Conservation (phyloP, 768 basidiomycete species). For the Leccinum obscurum region DNA sequence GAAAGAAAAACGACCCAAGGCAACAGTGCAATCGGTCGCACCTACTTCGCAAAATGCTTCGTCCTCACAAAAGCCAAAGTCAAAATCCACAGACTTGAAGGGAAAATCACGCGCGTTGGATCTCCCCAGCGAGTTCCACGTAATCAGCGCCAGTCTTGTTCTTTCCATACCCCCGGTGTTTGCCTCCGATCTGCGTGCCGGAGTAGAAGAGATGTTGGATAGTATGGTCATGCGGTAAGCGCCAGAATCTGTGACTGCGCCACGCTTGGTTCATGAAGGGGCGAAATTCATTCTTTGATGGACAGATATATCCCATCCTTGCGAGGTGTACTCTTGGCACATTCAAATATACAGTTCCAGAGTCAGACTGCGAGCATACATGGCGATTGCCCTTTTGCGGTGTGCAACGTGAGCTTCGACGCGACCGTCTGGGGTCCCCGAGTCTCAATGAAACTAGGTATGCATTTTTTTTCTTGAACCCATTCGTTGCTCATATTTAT, state of each 20-base stretch:
- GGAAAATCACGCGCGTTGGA: slow-evolving; percentile 38
- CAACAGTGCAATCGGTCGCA: not conserved
- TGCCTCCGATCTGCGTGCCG: slow-evolving; percentile 65
- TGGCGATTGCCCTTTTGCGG: slow-evolving; percentile 82
- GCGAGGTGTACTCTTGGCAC: slow-evolving; percentile 82
- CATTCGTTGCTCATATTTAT: not conserved
- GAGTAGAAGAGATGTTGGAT: slow-evolving; percentile 88
- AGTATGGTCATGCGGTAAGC: slow-evolving; percentile 93
- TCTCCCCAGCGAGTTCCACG: slow-evolving; percentile 51
- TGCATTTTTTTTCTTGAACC: slow-evolving; percentile 24
- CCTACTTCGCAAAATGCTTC: slow-evolving; percentile 10
- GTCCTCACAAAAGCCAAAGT: slow-evolving; percentile 17
- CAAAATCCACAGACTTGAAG: slow-evolving; percentile 35
- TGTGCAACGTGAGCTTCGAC: slow-evolving; percentile 74
- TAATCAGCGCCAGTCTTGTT: slow-evolving; percentile 62
- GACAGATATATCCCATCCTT: slow-evolving; percentile 88
- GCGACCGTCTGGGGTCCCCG: slow-evolving; percentile 88
- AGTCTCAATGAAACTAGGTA: slow-evolving; percentile 79
- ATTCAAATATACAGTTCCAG: slow-evolving; percentile 74
- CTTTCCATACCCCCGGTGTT: slow-evolving; percentile 84
- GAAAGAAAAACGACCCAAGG: slow-evolving; percentile 33
- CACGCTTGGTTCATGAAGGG: not conserved
- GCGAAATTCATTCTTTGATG: not conserved
- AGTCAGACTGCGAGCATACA: slow-evolving; percentile 64
- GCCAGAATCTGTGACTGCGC: slow-evolving; percentile 7